These are phyloP conservation scores for Diaporthe aspalathi DNA, from an alignment of 2,329 filamentous ascomycete genomes.

Conservation along the genomic window DNA sequence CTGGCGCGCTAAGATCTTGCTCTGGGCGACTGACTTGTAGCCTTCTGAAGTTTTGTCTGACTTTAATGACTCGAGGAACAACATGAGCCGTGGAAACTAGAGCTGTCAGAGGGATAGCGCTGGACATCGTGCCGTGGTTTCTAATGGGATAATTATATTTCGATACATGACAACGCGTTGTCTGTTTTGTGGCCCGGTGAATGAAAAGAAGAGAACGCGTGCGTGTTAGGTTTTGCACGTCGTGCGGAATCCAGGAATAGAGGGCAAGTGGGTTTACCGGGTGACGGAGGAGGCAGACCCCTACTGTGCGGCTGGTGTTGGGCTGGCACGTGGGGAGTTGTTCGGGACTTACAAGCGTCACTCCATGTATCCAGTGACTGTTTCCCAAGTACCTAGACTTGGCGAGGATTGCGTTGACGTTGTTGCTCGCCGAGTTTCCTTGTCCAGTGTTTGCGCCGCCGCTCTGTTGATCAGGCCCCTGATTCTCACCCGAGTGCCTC, in stretches of 20 bases:
- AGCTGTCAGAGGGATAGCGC: conserved; percentile 32
- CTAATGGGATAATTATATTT: not conserved
- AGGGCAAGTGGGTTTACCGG: not conserved
- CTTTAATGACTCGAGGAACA: conserved; percentile 55
- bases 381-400: conserved; percentile 68
- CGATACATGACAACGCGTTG: not conserved
- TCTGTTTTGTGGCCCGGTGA: not conserved
- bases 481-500: not conserved
- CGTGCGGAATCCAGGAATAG: too few relatives aligned
- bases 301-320: not conserved
- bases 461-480: conserved; percentile 37
- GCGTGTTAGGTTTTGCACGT: not conserved
- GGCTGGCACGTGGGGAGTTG: not conserved
- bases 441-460: not conserved
- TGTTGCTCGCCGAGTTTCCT: conserved; percentile 43
- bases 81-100: conserved; percentile 57
- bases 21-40: conserved; percentile 55
- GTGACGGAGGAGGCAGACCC: not conserved
- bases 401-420: conserved; percentile 58
- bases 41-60: conserved; percentile 52
- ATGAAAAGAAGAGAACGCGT: not conserved
- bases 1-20: conserved; percentile 62
- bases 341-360: conserved; percentile 55
- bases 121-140: not conserved
- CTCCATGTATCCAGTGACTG: conserved; percentile 67